phyloP scores from a whole-genome alignment of 2,329 filamentous ascomycete genomes.

The Pseudogymnoascus verrucosus region DNA sequence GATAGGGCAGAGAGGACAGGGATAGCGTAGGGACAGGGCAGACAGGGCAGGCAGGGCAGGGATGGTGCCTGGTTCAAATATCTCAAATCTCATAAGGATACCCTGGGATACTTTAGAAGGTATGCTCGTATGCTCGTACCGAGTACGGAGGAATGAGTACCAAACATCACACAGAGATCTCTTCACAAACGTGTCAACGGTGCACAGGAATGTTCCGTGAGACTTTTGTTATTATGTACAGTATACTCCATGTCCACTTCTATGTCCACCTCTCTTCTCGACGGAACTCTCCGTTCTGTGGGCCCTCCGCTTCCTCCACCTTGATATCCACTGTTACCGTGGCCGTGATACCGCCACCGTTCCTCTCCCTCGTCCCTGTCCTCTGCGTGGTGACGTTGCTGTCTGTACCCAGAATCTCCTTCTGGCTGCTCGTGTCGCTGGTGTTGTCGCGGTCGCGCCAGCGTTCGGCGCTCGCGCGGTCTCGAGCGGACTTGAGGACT shows the following conservation, averaged over 20 bases:
- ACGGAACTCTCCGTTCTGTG: background rate
- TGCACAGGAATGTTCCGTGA: background rate
- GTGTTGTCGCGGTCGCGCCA: constrained; percentile 10
- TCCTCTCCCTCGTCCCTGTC: background rate
- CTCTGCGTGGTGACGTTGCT: background rate
- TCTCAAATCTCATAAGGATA: background rate
- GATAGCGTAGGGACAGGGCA: background rate
- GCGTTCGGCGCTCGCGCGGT: background rate
- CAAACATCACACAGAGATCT: background rate
- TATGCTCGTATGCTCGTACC: background rate
- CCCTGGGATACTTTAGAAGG: background rate
- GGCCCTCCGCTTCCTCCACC: background rate
- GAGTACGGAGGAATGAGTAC: background rate
- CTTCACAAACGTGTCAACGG: background rate
- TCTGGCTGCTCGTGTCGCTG: constrained; percentile 10
- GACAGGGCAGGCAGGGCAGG: no score
- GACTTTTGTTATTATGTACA: background rate
- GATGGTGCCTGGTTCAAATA: no score
- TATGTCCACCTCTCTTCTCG: background rate
- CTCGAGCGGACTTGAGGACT: background rate
- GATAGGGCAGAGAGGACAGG: background rate
- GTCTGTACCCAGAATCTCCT: constrained; percentile 1
- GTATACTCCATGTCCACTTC: background rate
- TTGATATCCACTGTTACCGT: constrained; percentile 6
- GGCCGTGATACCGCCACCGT: background rate